Base-by-base conservation (phyloP, 116 monocot genomes). In the Cymodocea nodosa region DNA sequence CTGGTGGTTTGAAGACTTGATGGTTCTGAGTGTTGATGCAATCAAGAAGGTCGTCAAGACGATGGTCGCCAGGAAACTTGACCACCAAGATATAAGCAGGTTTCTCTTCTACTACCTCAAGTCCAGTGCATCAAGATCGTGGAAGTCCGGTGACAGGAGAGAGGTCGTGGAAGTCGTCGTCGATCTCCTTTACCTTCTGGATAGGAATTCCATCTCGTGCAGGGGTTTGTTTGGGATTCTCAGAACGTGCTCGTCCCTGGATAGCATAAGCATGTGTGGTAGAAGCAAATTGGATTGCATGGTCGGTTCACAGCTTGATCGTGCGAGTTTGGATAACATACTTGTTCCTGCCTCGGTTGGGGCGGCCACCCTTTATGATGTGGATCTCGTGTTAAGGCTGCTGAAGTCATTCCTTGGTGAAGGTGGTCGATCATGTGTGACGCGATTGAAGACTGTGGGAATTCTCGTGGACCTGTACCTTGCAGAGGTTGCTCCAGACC, bases 401-500 rank as follows among this genome's bases (percentile, higher is more conserved):
- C 58, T 87, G 74, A 78, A 69, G 39, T 80, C 60, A 15, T 97
- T 97, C 59, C 73, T 80, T n/a, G 35, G 22, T 22, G 70, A 53
- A 35, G 81, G 54, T 11, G 87, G 68, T 5, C n/a, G 48, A 37
- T 68, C 50, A 14, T 48, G 51, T 22, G 15, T 57, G 9, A 4
- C 62, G 40, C 69, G 76, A 66, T 65, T 90, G 83, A 90, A 83
- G 77, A 79, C 62, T 39, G 83, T 87, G 12, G 95, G 83, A n/a
- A 72, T 57, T 5, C 59, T 97, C 55, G 69, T 87, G 44, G 95
- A 97, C 71, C 71, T 87, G 49, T 97, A 97, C 75, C 64, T 97
- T 39, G 79, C 87, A 12, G 95, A 97, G 76, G 85, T 90, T 35
- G 95, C 95, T n/a, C 90, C 95, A 3, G 95, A 97, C 72, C 67